Evolutionary conservation across 2,329 filamentous ascomycete species (phyloP), one percentile per base, ranked within the genome.

Genomic region (Arachnomyces sp.): DNA sequence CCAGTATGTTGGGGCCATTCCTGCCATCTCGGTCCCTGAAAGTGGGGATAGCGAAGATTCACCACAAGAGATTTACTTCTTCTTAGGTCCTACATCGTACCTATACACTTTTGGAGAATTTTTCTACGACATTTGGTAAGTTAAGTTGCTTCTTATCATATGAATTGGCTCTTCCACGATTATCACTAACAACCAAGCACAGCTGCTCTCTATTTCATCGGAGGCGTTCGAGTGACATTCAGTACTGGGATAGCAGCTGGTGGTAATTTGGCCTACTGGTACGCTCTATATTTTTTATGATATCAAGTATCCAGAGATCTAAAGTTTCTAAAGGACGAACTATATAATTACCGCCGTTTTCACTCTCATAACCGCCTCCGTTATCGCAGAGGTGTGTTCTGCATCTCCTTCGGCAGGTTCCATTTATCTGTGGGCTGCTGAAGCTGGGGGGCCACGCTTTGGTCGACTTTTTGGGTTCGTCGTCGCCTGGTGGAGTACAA

Each of bases 401-500:
- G 74, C 74, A 2, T 68, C 76, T 2, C 74, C 74, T 1, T 69
- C 74, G 2, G 74, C 74, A 9, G 74, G 74, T 0, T 76, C 73
- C 2, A 78, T 78, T 50, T 78, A 77, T 45, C 65, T 78, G 13
- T 77, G 74, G 74, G 74, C 74, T n/a, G 74, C 74, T 31, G 74
- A 77, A 48, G 64, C 74, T 13, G 74, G 74, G 32, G 74, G 74
- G 4, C 71, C 67, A 17, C 64, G 64, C 15, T 77, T 64, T 47
- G 74, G 74, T n/a, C 58, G 74, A 18, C 59, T 78, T 0, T 66
- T 77, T 39, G 74, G 74, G 13, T 77, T 76, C 52, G 58, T 77
- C n/a, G 75, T 77, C n/a, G 75, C 75, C 0, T 79, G 74, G 75
- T 79, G 75, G 75, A 74, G 71, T 49, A 77, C 73, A 0, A 78